Base-by-base conservation (phyloP, 176 grass and related monocot genomes). In the Carex littledalei region DNA sequence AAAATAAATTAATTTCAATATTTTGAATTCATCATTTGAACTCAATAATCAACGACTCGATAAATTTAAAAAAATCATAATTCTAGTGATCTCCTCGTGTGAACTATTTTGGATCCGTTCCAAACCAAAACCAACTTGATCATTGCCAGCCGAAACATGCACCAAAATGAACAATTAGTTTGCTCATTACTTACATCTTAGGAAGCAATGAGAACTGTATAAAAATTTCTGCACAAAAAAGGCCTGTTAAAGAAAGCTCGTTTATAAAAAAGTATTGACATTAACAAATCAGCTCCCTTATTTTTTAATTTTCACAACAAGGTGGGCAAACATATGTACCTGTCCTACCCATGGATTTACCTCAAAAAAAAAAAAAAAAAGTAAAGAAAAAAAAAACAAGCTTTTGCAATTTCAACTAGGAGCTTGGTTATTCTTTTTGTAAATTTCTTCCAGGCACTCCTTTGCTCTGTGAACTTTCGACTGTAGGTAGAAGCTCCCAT, bases 391-490 rank as follows among this genome's bases (percentile, higher is more conserved):
- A 61, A 82, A 39, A 16, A 82, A 15, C 0, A 82, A 41, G 34
- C n/a, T 41, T 35, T 5, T 61, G 49, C 35, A 62, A 35, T 20
- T 65, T 82, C 22, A 82, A 63, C 59, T 66, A 26, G 80, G n/a
- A 63, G 54, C 81, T 72, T 86, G 63, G 31, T 89, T 83, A 57
- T 88, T 80, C 70, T 90, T 94, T 89, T 92, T 88, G 87, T 95
- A 94, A 50, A 93, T 88, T 64, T 78, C 86, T 88, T 98, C 93
- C 31, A 98, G 85, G 66, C 93, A 94, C 60, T 95, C 93, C 81
- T 98, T 98, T 20, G 96, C 96, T 16, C 87, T 81, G 79, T 98
- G 96, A 88, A 98, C 91, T 84, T 98, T 98, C 0, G 96, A 98
- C 71, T 95, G 91, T 29, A 98, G 75, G 54, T 98, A 95, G 83